Percentiles rank a stretch among this genome's conserved stretches.
Evolutionary conservation across 208 protist species (phyloP).

Genomic region (Spongospora subterranea): DNA sequence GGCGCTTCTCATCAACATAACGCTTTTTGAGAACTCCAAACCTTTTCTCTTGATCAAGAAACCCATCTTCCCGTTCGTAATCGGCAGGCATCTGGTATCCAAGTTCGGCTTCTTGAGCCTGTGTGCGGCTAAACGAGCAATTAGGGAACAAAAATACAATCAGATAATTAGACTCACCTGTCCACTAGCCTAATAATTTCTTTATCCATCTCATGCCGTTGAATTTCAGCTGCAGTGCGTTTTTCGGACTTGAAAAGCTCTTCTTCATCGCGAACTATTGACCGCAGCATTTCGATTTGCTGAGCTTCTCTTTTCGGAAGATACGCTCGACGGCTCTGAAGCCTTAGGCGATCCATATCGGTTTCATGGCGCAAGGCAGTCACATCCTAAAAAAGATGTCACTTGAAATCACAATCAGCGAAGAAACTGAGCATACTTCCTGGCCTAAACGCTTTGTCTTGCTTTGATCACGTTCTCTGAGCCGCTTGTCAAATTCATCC

Average conservation of each 20-base stretch:
- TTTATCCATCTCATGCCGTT: slow-evolving; percentile 65
- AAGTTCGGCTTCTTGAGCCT: slow-evolving; percentile 60
- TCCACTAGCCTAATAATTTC: slow-evolving; percentile 60
- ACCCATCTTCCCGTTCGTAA: slow-evolving; percentile 60
- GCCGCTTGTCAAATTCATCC: slow-evolving; percentile 67
- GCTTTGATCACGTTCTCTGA: slow-evolving; percentile 60
- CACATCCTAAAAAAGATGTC: slow-evolving; percentile 3
- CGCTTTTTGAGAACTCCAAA: slow-evolving; percentile 62
- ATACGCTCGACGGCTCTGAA: slow-evolving; percentile 64
- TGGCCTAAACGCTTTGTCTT: slow-evolving; percentile 42
- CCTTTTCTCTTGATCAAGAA: slow-evolving; percentile 65
- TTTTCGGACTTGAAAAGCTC: slow-evolving; percentile 61
- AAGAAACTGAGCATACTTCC: not conserved
- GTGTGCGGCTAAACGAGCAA: not conserved
- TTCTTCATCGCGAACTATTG: slow-evolving; percentile 63
- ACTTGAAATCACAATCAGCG: not conserved
- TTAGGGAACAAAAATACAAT: not conserved
- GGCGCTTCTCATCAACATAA: slow-evolving; percentile 65
- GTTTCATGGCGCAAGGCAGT: not conserved
- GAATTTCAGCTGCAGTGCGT: slow-evolving; percentile 63
- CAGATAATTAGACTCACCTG: not conserved
- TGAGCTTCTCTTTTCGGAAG: slow-evolving; percentile 62
- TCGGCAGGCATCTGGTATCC: slow-evolving; percentile 67
- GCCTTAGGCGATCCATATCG: slow-evolving; percentile 48
- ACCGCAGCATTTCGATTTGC: slow-evolving; percentile 59